Base-by-base conservation (phyloP, 306 rosid species). In the Begonia fuchsioides region DNA sequence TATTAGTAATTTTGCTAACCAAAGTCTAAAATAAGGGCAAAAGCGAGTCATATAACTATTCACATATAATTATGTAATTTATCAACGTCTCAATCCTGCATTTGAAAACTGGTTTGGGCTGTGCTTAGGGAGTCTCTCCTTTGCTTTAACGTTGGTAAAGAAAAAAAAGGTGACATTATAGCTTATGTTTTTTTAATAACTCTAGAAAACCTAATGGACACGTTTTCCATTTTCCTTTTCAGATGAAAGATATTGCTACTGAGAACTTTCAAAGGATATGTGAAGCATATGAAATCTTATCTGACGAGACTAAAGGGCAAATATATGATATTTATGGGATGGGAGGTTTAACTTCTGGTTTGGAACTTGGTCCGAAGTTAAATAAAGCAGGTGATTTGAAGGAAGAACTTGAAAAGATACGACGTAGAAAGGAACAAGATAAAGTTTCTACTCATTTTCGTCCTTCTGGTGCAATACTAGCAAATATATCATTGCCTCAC, bases 261-360 rank as follows among this genome's bases (percentile, higher is more conserved):
- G 86, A 77, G 60, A 85, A 92, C 66, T 92, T 92, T 46, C 98
- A 82, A 45, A 79, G 94, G 19, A 87, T 92, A 50, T 73, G 88
- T 32, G 75, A 92, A 73, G 98, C 94, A 0, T 92, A 92, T 51
- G 98, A 92, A 73, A 80, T 92, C 52, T 57, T 92, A 50, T 67
- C 93, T 1, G 98, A 92, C 64, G 78, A 74, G 61, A 86, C 47
- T 38, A 92, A 85, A 26, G 71, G 96, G 68, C 82, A 71, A 62
- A 68, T 92, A 56, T 90, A 90, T 72, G 98, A 90, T 57, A 79
- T 90, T 47, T 92, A 92, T 68, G 96, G 96, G 10, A 82, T 92
- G 94, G 94, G 85, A 70, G 96, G 96, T 6, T 63, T 92, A 79
- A 65, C 54, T 17, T 75, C 93, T 46, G 96, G 98, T 63, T 67